Percentiles rank a stretch among this genome's conserved stretches.
Evolutionary conservation across 2,329 filamentous ascomycete species (phyloP).

Genomic region (Rachicladosporium sp.): DNA sequence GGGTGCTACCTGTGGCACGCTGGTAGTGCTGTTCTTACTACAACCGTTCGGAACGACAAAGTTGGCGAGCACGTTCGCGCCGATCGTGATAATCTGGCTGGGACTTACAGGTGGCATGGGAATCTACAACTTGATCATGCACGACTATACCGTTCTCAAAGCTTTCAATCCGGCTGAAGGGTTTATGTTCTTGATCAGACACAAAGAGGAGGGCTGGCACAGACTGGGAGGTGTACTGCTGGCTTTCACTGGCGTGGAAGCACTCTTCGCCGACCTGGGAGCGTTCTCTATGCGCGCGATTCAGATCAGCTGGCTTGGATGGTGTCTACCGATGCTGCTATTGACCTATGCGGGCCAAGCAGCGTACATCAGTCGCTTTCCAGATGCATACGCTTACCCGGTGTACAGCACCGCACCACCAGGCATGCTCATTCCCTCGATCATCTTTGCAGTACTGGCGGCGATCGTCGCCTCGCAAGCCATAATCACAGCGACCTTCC

Average conservation of each 20-base stretch:
- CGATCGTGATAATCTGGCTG: conserved; percentile 56
- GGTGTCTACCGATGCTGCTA: conserved; percentile 53
- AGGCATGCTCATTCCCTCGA: conserved; percentile 53
- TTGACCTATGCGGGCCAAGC: conserved; percentile 62
- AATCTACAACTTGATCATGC: conserved; percentile 43
- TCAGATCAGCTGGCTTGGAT: conserved; percentile 57
- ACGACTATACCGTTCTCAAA: conserved; percentile 38
- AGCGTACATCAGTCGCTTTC: conserved; percentile 51
- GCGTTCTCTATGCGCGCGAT: conserved; percentile 55
- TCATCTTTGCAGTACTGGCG: conserved; percentile 53
- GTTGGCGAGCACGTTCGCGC: conserved; percentile 50
- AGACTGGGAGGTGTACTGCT: conserved; percentile 56
- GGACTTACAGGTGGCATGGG: conserved; percentile 50
- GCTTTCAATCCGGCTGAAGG: conserved; percentile 46
- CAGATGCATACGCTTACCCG: conserved; percentile 55
- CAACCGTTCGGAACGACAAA: conserved; percentile 54
- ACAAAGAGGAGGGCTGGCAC: conserved; percentile 49
- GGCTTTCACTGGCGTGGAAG: conserved; percentile 67
- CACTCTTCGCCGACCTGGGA: conserved; percentile 65
- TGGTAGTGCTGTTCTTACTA: conserved; percentile 50
- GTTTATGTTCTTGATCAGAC: conserved; percentile 47
- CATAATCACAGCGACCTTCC: conserved; percentile 62
- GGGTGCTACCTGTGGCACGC: conserved; percentile 51
- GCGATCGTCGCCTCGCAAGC: conserved; percentile 68
- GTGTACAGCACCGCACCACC: conserved; percentile 61